phyloP scores from a whole-genome alignment of 768 basidiomycete genomes.

The Pulveroboletus sp. region DNA sequence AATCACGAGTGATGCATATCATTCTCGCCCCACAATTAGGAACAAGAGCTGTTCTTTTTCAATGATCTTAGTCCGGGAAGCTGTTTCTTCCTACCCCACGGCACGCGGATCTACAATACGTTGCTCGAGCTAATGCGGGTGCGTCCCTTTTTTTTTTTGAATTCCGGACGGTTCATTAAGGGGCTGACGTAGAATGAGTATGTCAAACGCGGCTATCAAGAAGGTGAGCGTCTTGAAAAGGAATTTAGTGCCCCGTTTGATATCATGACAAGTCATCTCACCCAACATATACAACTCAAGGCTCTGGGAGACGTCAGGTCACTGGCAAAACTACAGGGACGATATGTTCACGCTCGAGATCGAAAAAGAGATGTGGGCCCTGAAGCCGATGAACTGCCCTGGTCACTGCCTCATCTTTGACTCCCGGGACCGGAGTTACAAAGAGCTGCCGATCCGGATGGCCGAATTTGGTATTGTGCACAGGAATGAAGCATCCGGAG shows the following conservation, averaged over 20 bases:
- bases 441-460: slow-evolving; percentile 94
- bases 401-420: slow-evolving; percentile 97
- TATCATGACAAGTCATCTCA: slow-evolving; percentile 67
- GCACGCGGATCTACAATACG: slow-evolving; percentile 93
- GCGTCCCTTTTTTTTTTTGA: slow-evolving; percentile 28
- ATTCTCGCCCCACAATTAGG: slow-evolving; percentile 36
- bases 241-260: slow-evolving; percentile 4
- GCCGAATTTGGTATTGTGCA: slow-evolving; percentile 98
- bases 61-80: slow-evolving; percentile 94
- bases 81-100: slow-evolving; percentile 96
- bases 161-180: slow-evolving; percentile 4
- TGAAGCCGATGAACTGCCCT: slow-evolving; percentile 99
- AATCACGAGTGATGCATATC: neutral
- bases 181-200: slow-evolving; percentile 66
- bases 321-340: slow-evolving; percentile 97
- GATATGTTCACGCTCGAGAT: slow-evolving; percentile 95
- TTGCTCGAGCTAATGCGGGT: slow-evolving; percentile 89
- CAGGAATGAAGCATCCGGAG: slow-evolving; percentile 93
- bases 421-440: slow-evolving; percentile 88
- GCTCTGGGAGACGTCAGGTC: slow-evolving; percentile 97
- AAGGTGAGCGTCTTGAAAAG: slow-evolving; percentile 45
- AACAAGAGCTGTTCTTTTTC: slow-evolving; percentile 99
- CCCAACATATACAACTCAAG: slow-evolving; percentile 97
- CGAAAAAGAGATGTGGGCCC: slow-evolving; percentile 93
- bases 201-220: slow-evolving; percentile 92